Conservation (phyloP, 805 yeast species). For the Metschnikowia chrysomelidarum region DNA sequence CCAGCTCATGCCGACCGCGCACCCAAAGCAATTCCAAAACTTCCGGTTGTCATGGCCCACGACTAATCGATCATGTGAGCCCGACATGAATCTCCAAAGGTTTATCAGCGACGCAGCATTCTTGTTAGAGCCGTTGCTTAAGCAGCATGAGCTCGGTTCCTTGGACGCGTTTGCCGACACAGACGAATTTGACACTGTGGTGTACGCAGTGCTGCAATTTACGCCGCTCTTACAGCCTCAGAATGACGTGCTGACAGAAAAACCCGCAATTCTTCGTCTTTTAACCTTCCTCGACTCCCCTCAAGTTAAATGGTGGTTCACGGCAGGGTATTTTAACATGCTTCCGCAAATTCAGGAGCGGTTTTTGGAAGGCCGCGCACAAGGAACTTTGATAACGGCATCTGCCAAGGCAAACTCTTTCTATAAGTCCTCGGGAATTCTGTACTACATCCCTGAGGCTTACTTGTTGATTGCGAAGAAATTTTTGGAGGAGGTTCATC, state of each 20-base stretch:
- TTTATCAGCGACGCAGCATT: constrained; percentile 57
- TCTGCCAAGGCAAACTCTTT: constrained; percentile 91
- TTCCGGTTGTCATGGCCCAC: constrained; percentile 74
- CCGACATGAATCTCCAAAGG: constrained; percentile 49
- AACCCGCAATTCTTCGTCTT: constrained; percentile 61
- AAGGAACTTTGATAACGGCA: constrained; percentile 81
- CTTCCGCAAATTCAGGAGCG: constrained; percentile 64
- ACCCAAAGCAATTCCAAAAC: constrained; percentile 36
- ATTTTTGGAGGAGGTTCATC: constrained; percentile 56
- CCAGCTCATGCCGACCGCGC: constrained; percentile 47
- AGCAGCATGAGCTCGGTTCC: constrained; percentile 35
- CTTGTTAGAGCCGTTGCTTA: constrained; percentile 57
- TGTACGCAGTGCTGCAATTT: constrained; percentile 90
- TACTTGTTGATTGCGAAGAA: constrained; percentile 71
- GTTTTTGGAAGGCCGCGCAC: constrained; percentile 55
- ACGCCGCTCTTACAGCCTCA: constrained; percentile 72
- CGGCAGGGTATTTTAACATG: constrained; percentile 97
- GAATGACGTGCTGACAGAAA: constrained; percentile 70
- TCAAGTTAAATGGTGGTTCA: constrained; percentile 72
- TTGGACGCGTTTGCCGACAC: constrained; percentile 35
- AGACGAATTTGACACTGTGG: constrained; percentile 52
- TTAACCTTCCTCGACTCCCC: constrained; percentile 57
- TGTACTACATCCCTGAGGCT: constrained; percentile 81
- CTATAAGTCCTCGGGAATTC: constrained; percentile 77
- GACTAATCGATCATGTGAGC: constrained; percentile 64